Percentiles rank a stretch among this genome's conserved stretches.
Conservation (phyloP, 1,284 basidiomycete genomes). For the Puccinia triticina region DNA sequence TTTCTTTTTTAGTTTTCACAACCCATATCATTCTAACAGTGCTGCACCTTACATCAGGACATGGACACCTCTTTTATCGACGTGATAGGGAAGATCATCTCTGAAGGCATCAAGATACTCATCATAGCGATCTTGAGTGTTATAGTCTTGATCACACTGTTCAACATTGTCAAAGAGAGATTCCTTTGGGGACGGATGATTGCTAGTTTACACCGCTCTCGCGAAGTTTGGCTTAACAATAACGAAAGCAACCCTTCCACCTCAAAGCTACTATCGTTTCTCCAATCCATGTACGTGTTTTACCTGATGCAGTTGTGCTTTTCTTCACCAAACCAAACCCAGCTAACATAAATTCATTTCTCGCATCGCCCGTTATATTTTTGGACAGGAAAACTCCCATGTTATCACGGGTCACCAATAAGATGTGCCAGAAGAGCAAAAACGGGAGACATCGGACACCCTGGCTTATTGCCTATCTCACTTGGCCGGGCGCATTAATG, state of each 20-base stretch:
- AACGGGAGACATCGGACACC: constrained; percentile 24
- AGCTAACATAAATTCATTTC: not conserved
- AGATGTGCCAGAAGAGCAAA: not conserved
- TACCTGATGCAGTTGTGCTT: not conserved
- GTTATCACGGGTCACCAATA: constrained; percentile 19
- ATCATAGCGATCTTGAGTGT: constrained; percentile 25
- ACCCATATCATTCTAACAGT: not conserved
- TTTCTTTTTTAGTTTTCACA: not conserved
- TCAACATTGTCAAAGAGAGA: constrained; percentile 41
- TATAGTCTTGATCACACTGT: constrained; percentile 34
- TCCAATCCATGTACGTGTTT: constrained; percentile 40
- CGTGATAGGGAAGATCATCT: constrained; percentile 33
- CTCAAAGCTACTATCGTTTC: constrained; percentile 38
- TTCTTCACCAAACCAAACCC: not conserved
- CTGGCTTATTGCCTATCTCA: constrained; percentile 46
- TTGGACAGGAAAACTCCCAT: constrained; percentile 31
- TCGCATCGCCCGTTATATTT: not conserved
- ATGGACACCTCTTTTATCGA: constrained; percentile 48
- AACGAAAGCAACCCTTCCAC: constrained; percentile 15
- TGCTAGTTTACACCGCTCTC: constrained; percentile 17
- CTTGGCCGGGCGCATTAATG: constrained; percentile 35
- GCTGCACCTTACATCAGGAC: not conserved
- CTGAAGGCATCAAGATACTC: constrained; percentile 20
- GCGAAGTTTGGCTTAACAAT: constrained; percentile 29
- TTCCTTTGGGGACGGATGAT: constrained; percentile 34